Conservation (phyloP, 2,329 filamentous ascomycete genomes). For the Pseudogymnoascus sp. region DNA sequence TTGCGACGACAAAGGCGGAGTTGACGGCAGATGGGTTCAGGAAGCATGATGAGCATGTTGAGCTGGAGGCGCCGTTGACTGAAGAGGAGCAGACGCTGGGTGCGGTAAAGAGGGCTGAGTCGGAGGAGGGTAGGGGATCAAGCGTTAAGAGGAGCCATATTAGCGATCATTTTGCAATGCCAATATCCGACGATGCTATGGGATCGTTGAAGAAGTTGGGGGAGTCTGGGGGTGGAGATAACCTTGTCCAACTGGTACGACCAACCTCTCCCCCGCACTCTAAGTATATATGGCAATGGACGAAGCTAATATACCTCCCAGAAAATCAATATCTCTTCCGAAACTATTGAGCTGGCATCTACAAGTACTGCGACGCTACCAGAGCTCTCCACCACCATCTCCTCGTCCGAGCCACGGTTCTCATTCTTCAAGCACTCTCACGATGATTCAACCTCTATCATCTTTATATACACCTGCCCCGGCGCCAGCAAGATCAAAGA, state of each 20-base stretch:
- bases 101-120: constrained; percentile 67
- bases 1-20: constrained; percentile 62
- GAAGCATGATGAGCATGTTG: constrained; percentile 61
- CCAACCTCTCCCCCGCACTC: neutral
- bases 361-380: constrained; percentile 45
- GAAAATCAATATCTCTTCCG: constrained; percentile 65
- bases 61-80: constrained; percentile 61
- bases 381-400: constrained; percentile 53
- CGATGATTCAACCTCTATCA: constrained; percentile 47
- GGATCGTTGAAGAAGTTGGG: constrained; percentile 54
- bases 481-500: constrained; percentile 66
- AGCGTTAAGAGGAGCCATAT: constrained; percentile 42
- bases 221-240: constrained; percentile 38
- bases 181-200: constrained; percentile 54
- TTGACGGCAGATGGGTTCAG: constrained; percentile 61
- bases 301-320: constrained; percentile 25
- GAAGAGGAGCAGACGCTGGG: constrained; percentile 66
- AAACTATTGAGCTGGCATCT: constrained; percentile 59
- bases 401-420: constrained; percentile 62
- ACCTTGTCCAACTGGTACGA: constrained; percentile 58
- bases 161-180: constrained; percentile 49
- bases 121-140: constrained; percentile 63
- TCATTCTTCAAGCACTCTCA: constrained; percentile 66
- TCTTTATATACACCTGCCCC: constrained; percentile 81
- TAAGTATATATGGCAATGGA: neutral